These are phyloP conservation scores for Dionaea muscipula DNA, from an alignment of 179 eudicot species.

Conservation along the genomic window DNA sequence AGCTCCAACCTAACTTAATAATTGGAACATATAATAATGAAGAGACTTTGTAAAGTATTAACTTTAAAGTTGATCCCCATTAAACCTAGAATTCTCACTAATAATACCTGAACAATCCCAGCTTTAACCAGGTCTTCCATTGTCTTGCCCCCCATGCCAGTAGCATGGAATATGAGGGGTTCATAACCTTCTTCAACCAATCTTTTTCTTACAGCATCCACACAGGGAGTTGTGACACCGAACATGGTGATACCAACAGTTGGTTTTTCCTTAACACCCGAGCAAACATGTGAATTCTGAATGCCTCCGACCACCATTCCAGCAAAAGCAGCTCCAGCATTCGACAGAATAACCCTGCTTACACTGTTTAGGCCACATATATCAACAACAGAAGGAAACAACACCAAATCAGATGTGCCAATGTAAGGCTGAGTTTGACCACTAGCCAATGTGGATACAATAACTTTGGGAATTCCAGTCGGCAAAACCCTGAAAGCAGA, in stretches of 20 bases:
- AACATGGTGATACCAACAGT: conserved; percentile 92
- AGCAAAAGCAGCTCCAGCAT: conserved; percentile 92
- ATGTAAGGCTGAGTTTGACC: conserved; percentile 81
- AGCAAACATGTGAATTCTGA: conserved; percentile 16
- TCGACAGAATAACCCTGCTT: conserved; percentile 57
- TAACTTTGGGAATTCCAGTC: conserved; percentile 70
- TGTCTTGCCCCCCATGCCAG: conserved; percentile 94
- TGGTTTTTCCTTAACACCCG: conserved; percentile 30
- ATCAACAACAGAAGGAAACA: conserved; percentile 93
- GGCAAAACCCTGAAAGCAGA: conserved; percentile 73
- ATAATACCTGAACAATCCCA: conserved; percentile 72
- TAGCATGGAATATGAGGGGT: conserved; percentile 86
- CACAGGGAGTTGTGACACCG: conserved; percentile 95
- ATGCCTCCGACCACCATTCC: conserved; percentile 73
- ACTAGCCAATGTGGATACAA: conserved; percentile 85
- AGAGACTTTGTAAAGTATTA: too few species aligned
- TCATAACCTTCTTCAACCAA: conserved; percentile 74
- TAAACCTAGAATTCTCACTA: neutral
- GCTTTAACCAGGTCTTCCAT: conserved; percentile 88
- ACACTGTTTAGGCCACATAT: conserved; percentile 80
- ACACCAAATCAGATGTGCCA: conserved; percentile 77
- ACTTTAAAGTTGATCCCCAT: too few species aligned
- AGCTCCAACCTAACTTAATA: too few species aligned
- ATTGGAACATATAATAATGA: too few species aligned
- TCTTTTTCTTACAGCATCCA: conserved; percentile 63